Conservation (phyloP, 2,329 filamentous ascomycete species). For the Hirsutella thompsonii region DNA sequence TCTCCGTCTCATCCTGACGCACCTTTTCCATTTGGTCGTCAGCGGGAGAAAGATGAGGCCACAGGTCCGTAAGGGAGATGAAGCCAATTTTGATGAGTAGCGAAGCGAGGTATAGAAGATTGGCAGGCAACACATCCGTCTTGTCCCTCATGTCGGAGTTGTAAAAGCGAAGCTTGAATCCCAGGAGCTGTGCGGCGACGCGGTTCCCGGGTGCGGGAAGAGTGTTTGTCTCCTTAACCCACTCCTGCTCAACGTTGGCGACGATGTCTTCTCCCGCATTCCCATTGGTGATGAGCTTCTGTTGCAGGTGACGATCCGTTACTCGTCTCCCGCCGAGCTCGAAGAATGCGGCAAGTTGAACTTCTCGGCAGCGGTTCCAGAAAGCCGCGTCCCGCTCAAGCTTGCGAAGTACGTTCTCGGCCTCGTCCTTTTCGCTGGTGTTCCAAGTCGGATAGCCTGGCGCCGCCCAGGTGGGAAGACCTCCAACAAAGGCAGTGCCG, state of each 20-base stretch:
- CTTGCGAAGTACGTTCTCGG: conserved; percentile 40
- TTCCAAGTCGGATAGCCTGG: conserved; percentile 54
- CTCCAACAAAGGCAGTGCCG: conserved; percentile 33
- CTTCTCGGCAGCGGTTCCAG: conserved; percentile 65
- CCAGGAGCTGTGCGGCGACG: conserved; percentile 85
- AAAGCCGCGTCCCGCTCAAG: conserved; percentile 60
- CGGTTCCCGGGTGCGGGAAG: conserved; percentile 76
- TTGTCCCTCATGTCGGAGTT: conserved; percentile 65
- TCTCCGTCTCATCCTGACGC: conserved; percentile 56
- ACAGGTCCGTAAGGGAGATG: conserved; percentile 81
- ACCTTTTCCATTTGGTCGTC: conserved; percentile 74
- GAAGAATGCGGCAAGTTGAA: conserved; percentile 76
- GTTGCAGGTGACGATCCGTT: conserved; percentile 41
- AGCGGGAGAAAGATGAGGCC: conserved; percentile 77
- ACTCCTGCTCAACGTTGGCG: conserved; percentile 48
- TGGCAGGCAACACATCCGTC: conserved; percentile 72
- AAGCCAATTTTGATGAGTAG: conserved; percentile 95
- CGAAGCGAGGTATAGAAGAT: conserved; percentile 82
- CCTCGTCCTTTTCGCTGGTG: conserved; percentile 56
- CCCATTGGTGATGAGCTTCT: conserved; percentile 23
- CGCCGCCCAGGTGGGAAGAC: conserved; percentile 76
- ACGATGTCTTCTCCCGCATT: conserved; percentile 30
- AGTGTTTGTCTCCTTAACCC: conserved; percentile 71
- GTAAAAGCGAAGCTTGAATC: conserved; percentile 96
- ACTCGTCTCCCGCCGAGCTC: conserved; percentile 67